phyloP scores from a whole-genome alignment of 164 flowering plant genomes.

The Akebia trifoliata region DNA sequence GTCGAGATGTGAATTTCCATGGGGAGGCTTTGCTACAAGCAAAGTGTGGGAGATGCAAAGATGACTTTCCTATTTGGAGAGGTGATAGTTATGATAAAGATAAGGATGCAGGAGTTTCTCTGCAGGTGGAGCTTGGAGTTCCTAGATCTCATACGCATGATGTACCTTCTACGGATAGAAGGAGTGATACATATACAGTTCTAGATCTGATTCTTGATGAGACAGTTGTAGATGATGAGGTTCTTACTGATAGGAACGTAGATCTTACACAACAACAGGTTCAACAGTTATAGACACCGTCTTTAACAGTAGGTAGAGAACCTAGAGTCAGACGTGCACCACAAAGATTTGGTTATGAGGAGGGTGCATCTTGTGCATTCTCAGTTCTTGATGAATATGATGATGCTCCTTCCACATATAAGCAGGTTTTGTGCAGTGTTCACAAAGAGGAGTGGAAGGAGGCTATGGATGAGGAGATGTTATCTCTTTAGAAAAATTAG shows the following conservation, averaged over 20 bases:
- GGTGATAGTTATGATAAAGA: too few species aligned
- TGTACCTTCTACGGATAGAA: too few species aligned
- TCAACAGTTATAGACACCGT: background rate
- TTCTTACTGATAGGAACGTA: too few species aligned
- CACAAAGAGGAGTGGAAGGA: too few species aligned
- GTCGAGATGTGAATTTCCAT: conserved; percentile 3
- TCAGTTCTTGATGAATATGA: too few species aligned
- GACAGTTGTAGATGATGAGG: background rate
- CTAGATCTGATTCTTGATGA: background rate
- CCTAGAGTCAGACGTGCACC: too few species aligned
- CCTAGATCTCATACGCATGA: too few species aligned
- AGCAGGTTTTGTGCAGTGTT: background rate
- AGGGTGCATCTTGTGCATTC: background rate
- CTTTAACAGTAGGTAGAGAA: too few species aligned
- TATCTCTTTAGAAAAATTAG: background rate
- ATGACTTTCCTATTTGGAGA: too few species aligned
- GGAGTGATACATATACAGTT: too few species aligned
- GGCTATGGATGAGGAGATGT: background rate
- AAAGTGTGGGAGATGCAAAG: background rate
- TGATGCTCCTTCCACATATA: background rate
- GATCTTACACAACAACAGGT: too few species aligned
- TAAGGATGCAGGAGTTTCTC: background rate
- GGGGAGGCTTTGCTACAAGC: background rate
- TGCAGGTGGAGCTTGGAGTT: too few species aligned
- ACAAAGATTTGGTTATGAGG: background rate